Evolutionary conservation across 2,329 filamentous ascomycete species (phyloP).

Genomic region (Nannizziopsis barbatae): DNA sequence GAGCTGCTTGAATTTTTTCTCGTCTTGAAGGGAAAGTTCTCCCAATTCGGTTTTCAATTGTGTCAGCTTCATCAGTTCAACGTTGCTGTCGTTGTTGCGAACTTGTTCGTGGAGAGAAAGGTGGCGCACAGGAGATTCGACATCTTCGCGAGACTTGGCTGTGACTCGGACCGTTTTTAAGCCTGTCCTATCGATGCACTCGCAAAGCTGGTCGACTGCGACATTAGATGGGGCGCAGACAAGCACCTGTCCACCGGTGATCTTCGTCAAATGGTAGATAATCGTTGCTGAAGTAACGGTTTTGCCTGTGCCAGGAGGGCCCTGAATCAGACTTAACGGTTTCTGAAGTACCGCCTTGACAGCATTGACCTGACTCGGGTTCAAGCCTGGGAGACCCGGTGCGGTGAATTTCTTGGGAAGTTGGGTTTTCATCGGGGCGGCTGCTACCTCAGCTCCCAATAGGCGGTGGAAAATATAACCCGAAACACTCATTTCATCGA

Average conservation of each 20-base stretch:
- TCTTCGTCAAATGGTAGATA: slow-evolving; percentile 93
- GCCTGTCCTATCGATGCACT: slow-evolving; percentile 87
- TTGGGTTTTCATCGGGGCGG: slow-evolving; percentile 88
- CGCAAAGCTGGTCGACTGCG: slow-evolving; percentile 93
- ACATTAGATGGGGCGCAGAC: slow-evolving; percentile 98
- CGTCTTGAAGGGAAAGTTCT: slow-evolving; percentile 86
- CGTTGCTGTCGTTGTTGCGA: slow-evolving; percentile 91
- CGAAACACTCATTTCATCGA: slow-evolving; percentile 96
- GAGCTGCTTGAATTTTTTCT: slow-evolving; percentile 96
- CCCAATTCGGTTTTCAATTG: slow-evolving; percentile 86
- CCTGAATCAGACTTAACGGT: slow-evolving; percentile 89
- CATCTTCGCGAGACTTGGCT: slow-evolving; percentile 97
- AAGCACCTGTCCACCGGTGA: slow-evolving; percentile 86
- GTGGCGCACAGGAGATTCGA: slow-evolving; percentile 95
- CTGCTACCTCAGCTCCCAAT: slow-evolving; percentile 85
- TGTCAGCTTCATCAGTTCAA: slow-evolving; percentile 81
- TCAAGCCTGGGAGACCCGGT: slow-evolving; percentile 85
- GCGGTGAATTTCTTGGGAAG: slow-evolving; percentile 96
- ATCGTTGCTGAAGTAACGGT: slow-evolving; percentile 97
- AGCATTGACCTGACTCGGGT: slow-evolving; percentile 88
- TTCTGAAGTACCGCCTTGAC: slow-evolving; percentile 92
- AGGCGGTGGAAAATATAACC: slow-evolving; percentile 98
- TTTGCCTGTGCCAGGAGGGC: slow-evolving; percentile 93
- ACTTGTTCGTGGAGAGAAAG: slow-evolving; percentile 94
- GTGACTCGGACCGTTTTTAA: slow-evolving; percentile 95